These are phyloP conservation scores for Hsuehochloa calcarea DNA, from an alignment of 176 grass and related monocot species.

Conservation along the genomic window DNA sequence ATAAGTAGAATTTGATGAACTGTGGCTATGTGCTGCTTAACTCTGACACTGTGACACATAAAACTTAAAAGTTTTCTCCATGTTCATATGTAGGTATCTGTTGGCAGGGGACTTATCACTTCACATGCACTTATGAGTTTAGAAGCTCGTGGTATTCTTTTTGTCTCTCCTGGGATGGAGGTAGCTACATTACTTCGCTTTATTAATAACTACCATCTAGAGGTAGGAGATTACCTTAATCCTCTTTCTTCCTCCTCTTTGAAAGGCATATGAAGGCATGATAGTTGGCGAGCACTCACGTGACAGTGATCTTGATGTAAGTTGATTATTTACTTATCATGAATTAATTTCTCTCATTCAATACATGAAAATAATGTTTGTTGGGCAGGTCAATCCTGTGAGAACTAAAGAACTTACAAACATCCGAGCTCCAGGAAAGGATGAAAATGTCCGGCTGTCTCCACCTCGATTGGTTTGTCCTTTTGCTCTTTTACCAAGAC, in stretches of 20 bases:
- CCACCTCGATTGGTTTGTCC: slow-evolving; percentile 85
- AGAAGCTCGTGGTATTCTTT: slow-evolving; percentile 94
- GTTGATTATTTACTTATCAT: slow-evolving; percentile 30
- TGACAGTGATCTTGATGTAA: slow-evolving; percentile 98
- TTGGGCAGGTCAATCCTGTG: slow-evolving; percentile 83
- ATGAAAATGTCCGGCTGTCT: slow-evolving; percentile 88
- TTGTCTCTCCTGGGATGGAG: slow-evolving; percentile 97
- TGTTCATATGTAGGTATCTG: slow-evolving; percentile 64
- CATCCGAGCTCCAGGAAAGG: slow-evolving; percentile 89
- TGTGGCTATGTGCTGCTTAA: slow-evolving; percentile 21
- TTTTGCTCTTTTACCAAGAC: not conserved
- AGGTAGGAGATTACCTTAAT: not conserved
- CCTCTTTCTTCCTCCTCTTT: slow-evolving; percentile 32
- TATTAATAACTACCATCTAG: slow-evolving; percentile 26
- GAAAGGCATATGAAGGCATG: slow-evolving; percentile 94
- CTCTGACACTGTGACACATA: slow-evolving; percentile 17
- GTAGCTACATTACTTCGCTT: slow-evolving; percentile 39
- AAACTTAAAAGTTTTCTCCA: slow-evolving; percentile 4
- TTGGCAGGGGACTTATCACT: slow-evolving; percentile 79
- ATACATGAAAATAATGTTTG: slow-evolving; percentile 20
- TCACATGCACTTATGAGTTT: slow-evolving; percentile 96
- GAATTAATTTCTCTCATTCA: not conserved
- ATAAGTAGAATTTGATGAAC: slow-evolving; percentile 2
- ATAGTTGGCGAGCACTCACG: slow-evolving; percentile 95
- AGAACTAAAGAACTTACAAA: slow-evolving; percentile 98